These are phyloP conservation scores for Liriodendron chinense DNA, from an alignment of 164 flowering plant species.

Conservation along the genomic window DNA sequence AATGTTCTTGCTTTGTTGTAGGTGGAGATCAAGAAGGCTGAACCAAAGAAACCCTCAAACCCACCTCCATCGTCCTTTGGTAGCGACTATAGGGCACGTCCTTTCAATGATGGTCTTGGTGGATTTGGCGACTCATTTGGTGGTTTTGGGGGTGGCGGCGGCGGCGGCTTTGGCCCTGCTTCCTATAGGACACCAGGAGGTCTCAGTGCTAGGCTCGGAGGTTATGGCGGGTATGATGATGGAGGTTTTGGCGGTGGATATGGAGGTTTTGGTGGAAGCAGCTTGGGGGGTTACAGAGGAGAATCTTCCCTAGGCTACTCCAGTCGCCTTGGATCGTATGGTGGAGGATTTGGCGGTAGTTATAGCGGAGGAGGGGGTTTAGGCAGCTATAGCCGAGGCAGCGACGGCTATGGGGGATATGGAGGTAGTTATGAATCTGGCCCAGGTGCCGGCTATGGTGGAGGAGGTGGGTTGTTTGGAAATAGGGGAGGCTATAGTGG, in stretches of 20 bases:
- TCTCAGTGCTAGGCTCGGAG: slow-evolving; percentile 58
- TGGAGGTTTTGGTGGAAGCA: slow-evolving; percentile 40
- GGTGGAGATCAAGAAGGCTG: slow-evolving; percentile 99
- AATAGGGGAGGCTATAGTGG: slow-evolving; percentile 81
- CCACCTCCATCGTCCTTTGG: slow-evolving; percentile 56
- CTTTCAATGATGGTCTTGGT: slow-evolving; percentile 55
- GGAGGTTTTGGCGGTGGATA: slow-evolving; percentile 50
- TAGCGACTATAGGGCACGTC: slow-evolving; percentile 78
- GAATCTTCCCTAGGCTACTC: slow-evolving; percentile 50
- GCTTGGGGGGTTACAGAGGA: slow-evolving; percentile 45
- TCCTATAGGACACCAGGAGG: slow-evolving; percentile 67
- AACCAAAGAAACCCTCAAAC: slow-evolving; percentile 96
- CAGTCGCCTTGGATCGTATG: slow-evolving; percentile 56
- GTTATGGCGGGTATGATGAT: slow-evolving; percentile 51
- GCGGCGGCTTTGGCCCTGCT: slow-evolving; percentile 61
- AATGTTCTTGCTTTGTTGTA: slow-evolving; percentile 84
- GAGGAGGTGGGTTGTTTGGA: slow-evolving; percentile 50
- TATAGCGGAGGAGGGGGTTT: slow-evolving; percentile 47
- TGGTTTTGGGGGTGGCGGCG: slow-evolving; percentile 49
- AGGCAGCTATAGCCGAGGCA: slow-evolving; percentile 56
- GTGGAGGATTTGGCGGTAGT: slow-evolving; percentile 55
- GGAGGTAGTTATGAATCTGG: slow-evolving; percentile 75
- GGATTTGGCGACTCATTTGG: slow-evolving; percentile 60
- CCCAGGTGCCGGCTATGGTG: slow-evolving; percentile 59
- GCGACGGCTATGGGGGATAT: slow-evolving; percentile 57